Evolutionary conservation across 495 filamentous ascomycete genomes (phyloP), one percentile per base, ranked within the genome.

Genomic region (Hyphodiscus hymeniophilus): DNA sequence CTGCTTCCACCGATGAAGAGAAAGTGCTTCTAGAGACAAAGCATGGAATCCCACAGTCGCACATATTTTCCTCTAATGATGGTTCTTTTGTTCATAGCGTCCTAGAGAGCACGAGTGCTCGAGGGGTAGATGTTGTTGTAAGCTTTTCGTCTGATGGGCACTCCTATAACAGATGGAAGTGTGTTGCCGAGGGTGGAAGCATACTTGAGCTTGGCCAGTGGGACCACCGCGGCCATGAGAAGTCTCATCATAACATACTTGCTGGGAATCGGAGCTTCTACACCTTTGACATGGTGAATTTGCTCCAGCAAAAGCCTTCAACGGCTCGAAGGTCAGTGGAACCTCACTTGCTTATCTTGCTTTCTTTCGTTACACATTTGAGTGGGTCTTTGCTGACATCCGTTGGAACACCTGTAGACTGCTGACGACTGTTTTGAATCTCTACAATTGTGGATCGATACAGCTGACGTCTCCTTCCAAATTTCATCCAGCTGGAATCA

Each of bases 41-140:
- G 17, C 80, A 70, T 51, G 65, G 65, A 11, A 63, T 85, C 3
- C 62, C 69, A 0, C 56, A 63, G 0, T 57, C 70, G 4, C 66
- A 67, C 26, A 77, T 80, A 35, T 74, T 82, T 57, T 62, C 63
- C 31, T 73, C 66, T 15, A 50, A 68, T 7, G 60, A 66, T 33
- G 45, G 54, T 0, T 62, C 61, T 0, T 78, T 77, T 38, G 48
- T 61, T 0, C 48, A 62, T 12, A 66, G 55, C 7, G 35, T 78
- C 0, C 52, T 68, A 30, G 33, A 53, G 0, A 54, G 59, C 16
- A 82, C 77, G 2, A 42, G 60, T 28, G 67, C 72, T 16, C 46
- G 54, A 5, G 80, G 80, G 0, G 76, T 81, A 3, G 75, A 82
- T 40, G 60, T 75, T 3, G 63, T 80, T 8, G 54, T 80, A 11